These are phyloP conservation scores for Juncus effusus DNA, from an alignment of 176 grass and related monocot genomes.

Conservation along the genomic window DNA sequence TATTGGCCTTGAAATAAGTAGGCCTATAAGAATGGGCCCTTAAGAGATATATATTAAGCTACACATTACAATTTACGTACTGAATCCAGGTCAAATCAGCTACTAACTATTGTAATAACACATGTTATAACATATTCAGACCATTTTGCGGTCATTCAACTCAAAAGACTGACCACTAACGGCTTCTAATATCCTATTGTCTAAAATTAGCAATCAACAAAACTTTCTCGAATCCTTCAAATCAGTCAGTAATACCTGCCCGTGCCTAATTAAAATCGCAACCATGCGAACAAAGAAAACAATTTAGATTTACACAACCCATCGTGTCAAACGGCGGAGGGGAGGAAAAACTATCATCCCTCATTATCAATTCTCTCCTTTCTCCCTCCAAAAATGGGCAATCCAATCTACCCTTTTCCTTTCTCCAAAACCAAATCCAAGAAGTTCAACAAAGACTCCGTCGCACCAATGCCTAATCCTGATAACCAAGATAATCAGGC, in stretches of 20 bases:
- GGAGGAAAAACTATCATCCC: not conserved
- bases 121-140: too few relatives aligned
- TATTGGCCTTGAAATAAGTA: too few relatives aligned
- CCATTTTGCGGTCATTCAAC: too few relatives aligned
- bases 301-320: constrained; percentile 16
- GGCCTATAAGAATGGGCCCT: too few relatives aligned
- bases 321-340: constrained; percentile 6
- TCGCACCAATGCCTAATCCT: not conserved
- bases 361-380: constrained; percentile 16
- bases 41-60: too few relatives aligned
- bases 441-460: not conserved
- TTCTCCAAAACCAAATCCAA: constrained; percentile 19
- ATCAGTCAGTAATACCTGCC: not conserved
- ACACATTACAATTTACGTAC: too few relatives aligned
- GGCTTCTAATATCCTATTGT: not conserved
- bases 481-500: not conserved
- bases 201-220: constrained; percentile 20
- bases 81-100: too few relatives aligned
- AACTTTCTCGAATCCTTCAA: not conserved
- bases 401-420: constrained; percentile 19
- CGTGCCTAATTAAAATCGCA: constrained; percentile 4
- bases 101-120: too few relatives aligned
- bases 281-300: constrained; percentile 19
- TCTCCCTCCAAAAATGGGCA: constrained; percentile 24
- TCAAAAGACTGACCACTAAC: too few relatives aligned